Percentiles rank a stretch among this genome's conserved stretches.
Conservation (phyloP, 371 early-diverging fungal species). For the Lichtheimia ornata region DNA sequence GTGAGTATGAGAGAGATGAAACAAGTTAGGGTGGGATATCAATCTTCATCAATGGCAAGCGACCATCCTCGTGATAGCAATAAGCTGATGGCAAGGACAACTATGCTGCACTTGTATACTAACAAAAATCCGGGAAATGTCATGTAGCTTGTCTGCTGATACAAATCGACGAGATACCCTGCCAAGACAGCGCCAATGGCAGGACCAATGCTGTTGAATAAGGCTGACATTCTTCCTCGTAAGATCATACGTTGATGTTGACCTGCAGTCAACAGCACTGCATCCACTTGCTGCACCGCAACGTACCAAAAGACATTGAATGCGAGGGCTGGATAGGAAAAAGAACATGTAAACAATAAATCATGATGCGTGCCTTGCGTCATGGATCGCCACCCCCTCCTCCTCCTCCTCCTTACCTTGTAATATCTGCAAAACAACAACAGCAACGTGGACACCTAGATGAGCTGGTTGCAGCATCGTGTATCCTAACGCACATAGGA, state of each 20-base stretch:
- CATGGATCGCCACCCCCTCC: background rate
- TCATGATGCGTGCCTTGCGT: background rate
- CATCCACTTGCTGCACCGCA: slow-evolving; percentile 18
- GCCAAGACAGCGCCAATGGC: slow-evolving; percentile 16
- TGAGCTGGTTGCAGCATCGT: slow-evolving; percentile 24
- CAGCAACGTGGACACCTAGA: slow-evolving; percentile 11
- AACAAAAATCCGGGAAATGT: slow-evolving; percentile 12
- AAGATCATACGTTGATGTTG: slow-evolving; percentile 23
- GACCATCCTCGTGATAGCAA: slow-evolving; percentile 18
- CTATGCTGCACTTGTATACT: slow-evolving; percentile 4
- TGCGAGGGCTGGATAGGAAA: slow-evolving; percentile 11
- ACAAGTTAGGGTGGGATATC: background rate
- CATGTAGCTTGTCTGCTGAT: slow-evolving; percentile 3
- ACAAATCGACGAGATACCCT: slow-evolving; percentile 14
- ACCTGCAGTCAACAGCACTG: slow-evolving; percentile 11
- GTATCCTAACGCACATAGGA: slow-evolving; percentile 25
- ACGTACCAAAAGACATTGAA: slow-evolving; percentile 20
- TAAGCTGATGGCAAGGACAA: slow-evolving; percentile 7
- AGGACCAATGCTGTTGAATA: slow-evolving; percentile 23
- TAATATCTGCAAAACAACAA: slow-evolving; percentile 24
- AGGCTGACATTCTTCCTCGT: slow-evolving; percentile 22
- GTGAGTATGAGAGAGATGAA: background rate
- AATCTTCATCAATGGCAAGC: background rate
- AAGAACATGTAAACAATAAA: background rate
- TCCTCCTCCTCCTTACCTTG: slow-evolving; percentile 31